Conservation (phyloP, 2,329 filamentous ascomycete genomes). For the Trichoderma aggressivum region DNA sequence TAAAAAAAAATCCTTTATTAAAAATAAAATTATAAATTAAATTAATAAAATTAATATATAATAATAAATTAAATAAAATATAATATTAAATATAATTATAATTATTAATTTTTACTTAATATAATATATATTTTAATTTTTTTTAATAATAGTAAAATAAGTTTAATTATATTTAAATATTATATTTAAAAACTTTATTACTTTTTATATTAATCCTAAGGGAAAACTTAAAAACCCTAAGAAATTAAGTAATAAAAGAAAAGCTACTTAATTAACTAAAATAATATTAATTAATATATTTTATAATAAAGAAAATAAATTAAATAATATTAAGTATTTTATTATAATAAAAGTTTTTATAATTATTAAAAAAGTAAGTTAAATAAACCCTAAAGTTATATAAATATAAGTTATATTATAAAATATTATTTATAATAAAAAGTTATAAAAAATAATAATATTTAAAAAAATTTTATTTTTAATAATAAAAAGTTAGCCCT, state of each 20-base stretch:
- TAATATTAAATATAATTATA: neutral
- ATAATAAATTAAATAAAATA: neutral
- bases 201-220: too few relatives aligned
- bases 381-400: neutral
- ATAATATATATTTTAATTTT: neutral
- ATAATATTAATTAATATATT: neutral
- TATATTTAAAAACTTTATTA: too few relatives aligned
- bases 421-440: neutral
- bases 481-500: too few relatives aligned
- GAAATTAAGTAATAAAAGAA: too few relatives aligned
- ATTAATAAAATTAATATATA: neutral
- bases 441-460: too few relatives aligned
- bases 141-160: neutral
- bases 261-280: too few relatives aligned
- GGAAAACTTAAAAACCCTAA: too few relatives aligned
- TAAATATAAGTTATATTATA: neutral
- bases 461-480: too few relatives aligned
- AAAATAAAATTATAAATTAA: neutral
- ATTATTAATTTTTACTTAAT: neutral
- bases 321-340: accelerated
- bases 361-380: neutral
- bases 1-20: neutral
- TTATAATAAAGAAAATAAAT: neutral
- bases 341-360: neutral
- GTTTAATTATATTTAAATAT: neutral